phyloP scores from a whole-genome alignment of 306 rosid species.

The Urtica urens region DNA sequence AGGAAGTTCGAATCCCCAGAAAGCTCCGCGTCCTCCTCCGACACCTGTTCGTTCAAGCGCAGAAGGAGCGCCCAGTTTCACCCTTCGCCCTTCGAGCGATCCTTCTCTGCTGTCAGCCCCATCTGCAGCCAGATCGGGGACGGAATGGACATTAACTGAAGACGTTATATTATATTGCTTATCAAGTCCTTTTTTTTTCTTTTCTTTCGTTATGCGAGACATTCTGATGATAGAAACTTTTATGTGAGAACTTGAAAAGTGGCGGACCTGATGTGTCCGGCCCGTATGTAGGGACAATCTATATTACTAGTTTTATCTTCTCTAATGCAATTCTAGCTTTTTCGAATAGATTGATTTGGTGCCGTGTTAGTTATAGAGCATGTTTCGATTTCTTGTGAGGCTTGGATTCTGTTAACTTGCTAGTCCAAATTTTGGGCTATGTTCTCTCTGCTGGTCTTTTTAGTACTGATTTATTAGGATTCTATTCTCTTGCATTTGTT shows the following conservation, averaged over 20 bases:
- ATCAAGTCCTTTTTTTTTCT: constrained; percentile 20
- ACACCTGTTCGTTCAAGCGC: constrained; percentile 61
- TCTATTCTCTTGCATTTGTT: constrained; percentile 11
- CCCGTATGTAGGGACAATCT: constrained; percentile 54
- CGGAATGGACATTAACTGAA: constrained; percentile 84
- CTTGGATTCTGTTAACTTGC: constrained; percentile 19
- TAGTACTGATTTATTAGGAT: constrained; percentile 9
- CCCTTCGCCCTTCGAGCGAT: constrained; percentile 85
- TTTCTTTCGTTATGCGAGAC: constrained; percentile 20
- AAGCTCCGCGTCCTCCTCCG: constrained; percentile 41
- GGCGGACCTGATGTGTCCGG: constrained; percentile 47
- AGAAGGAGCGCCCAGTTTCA: constrained; percentile 62
- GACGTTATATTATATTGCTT: constrained; percentile 24
- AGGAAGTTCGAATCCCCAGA: constrained; percentile 74
- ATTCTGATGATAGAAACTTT: constrained; percentile 42
- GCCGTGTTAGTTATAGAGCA: no score
- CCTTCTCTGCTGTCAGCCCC: constrained; percentile 66
- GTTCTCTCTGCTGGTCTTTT: neutral
- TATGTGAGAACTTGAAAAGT: constrained; percentile 38
- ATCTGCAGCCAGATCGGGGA: constrained; percentile 86
- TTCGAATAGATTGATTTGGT: constrained; percentile 42
- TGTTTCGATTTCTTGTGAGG: constrained; percentile 18
- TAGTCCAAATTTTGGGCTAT: constrained; percentile 18
- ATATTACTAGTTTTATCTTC: constrained; percentile 40
- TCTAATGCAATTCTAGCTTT: constrained; percentile 48